Evolutionary conservation across 1,139 yeast species (phyloP).

Genomic region (Nakaseomyces delphensis): DNA sequence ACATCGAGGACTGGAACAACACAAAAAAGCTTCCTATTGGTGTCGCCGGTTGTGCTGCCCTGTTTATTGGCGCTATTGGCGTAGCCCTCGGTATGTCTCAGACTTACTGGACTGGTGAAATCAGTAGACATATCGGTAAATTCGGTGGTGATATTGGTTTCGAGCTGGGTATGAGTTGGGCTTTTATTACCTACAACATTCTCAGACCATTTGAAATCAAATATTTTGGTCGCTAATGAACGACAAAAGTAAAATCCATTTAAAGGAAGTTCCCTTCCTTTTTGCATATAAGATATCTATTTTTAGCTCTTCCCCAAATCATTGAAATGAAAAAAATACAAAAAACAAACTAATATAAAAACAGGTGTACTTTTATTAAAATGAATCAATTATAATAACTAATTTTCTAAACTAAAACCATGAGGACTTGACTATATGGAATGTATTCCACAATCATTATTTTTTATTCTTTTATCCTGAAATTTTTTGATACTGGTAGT

Average conservation of each 20-base stretch:
- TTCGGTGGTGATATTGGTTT: conserved; percentile 83
- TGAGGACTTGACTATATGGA: background rate
- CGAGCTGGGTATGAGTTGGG: conserved; percentile 62
- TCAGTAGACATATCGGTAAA: conserved; percentile 52
- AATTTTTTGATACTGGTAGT: too few relatives aligned
- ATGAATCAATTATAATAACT: background rate
- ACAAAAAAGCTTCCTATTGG: conserved; percentile 59
- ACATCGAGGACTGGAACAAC: conserved; percentile 52
- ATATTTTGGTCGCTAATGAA: conserved; percentile 42
- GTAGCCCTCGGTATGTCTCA: conserved; percentile 80
- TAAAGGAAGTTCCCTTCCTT: too few relatives aligned
- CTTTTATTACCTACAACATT: conserved; percentile 53
- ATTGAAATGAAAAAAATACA: too few relatives aligned
- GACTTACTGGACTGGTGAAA: conserved; percentile 70
- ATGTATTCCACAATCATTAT: too few relatives aligned
- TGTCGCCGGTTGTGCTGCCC: conserved; percentile 63
- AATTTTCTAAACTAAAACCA: background rate
- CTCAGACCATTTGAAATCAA: conserved; percentile 64
- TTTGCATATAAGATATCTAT: background rate
- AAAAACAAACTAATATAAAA: too few relatives aligned
- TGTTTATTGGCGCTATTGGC: conserved; percentile 78
- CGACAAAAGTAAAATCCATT: too few relatives aligned
- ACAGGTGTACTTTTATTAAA: background rate
- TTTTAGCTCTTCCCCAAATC: background rate
- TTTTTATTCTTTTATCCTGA: too few relatives aligned